Conservation (phyloP, 2,329 filamentous ascomycete species). For the Chalara sp. region DNA sequence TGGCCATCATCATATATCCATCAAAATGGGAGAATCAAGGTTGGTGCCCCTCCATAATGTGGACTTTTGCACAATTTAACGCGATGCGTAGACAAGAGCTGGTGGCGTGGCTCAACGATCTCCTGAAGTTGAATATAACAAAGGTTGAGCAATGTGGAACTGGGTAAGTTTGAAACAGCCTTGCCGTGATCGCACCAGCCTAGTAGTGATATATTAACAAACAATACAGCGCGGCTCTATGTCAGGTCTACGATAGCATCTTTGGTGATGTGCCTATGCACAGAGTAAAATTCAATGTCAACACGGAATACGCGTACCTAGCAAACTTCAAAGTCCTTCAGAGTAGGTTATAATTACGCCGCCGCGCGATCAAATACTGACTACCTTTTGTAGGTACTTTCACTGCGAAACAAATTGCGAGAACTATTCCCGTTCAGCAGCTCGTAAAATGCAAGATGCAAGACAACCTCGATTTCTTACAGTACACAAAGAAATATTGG, state of each 20-base stretch:
- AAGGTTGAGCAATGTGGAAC: slow-evolving; percentile 99
- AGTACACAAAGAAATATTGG: slow-evolving; percentile 97
- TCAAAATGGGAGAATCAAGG: no score
- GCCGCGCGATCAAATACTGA: slow-evolving; percentile 17
- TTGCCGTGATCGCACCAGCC: slow-evolving; percentile 7
- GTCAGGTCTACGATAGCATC: slow-evolving; percentile 98
- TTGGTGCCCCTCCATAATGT: no score
- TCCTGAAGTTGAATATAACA: slow-evolving; percentile 94
- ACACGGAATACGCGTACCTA: slow-evolving; percentile 92
- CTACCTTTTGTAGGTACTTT: slow-evolving; percentile 38
- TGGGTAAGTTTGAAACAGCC: slow-evolving; percentile 54
- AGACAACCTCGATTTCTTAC: slow-evolving; percentile 97
- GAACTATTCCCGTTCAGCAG: slow-evolving; percentile 78
- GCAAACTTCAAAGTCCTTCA: slow-evolving; percentile 98
- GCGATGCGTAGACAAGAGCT: slow-evolving; percentile 73
- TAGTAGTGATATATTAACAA: slow-evolving; percentile 3
- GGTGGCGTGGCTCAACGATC: slow-evolving; percentile 92
- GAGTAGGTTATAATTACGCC: slow-evolving; percentile 66
- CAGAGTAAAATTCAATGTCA: slow-evolving; percentile 97
- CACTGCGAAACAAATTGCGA: slow-evolving; percentile 79
- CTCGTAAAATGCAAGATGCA: slow-evolving; percentile 99
- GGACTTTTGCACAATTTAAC: no score
- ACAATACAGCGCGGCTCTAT: slow-evolving; percentile 72
- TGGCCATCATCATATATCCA: no score
- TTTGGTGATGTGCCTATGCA: slow-evolving; percentile 93